phyloP scores from a whole-genome alignment of 371 early-diverging fungal species.

The Apophysomyces sp. region DNA sequence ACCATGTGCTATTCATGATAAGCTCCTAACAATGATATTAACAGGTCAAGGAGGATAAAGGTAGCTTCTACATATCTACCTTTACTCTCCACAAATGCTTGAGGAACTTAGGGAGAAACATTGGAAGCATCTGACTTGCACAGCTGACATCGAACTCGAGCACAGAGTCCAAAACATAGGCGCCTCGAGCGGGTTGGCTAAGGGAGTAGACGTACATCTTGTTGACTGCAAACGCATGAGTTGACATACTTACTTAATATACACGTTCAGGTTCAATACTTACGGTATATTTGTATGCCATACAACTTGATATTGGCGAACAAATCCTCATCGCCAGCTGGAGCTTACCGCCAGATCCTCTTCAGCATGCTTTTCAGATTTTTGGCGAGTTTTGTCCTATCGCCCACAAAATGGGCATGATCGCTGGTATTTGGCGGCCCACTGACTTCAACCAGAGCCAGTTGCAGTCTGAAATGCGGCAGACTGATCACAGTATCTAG shows the following conservation, averaged over 20 bases:
- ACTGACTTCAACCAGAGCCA: neutral
- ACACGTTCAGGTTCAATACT: neutral
- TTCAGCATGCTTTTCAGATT: slow-evolving; percentile 6
- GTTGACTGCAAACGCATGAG: neutral
- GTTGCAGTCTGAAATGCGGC: neutral
- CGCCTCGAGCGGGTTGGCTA: neutral
- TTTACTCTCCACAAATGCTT: neutral
- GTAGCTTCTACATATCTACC: neutral
- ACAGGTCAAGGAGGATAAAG: neutral
- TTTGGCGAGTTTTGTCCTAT: neutral
- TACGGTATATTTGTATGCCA: neutral
- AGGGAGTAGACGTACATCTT: neutral
- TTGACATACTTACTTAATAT: neutral
- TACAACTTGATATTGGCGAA: neutral
- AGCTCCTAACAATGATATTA: neutral
- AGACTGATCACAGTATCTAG: neutral
- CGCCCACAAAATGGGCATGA: slow-evolving; percentile 1
- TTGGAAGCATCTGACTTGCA: neutral
- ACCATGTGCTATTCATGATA: too few species aligned
- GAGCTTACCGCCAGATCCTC: neutral
- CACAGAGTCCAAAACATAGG: neutral
- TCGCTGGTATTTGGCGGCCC: neutral
- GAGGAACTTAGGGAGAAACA: neutral
- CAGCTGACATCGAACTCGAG: neutral
- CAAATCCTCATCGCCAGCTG: neutral